phyloP scores from a whole-genome alignment of 805 yeast species.

The Jamesozyma rosinii region DNA sequence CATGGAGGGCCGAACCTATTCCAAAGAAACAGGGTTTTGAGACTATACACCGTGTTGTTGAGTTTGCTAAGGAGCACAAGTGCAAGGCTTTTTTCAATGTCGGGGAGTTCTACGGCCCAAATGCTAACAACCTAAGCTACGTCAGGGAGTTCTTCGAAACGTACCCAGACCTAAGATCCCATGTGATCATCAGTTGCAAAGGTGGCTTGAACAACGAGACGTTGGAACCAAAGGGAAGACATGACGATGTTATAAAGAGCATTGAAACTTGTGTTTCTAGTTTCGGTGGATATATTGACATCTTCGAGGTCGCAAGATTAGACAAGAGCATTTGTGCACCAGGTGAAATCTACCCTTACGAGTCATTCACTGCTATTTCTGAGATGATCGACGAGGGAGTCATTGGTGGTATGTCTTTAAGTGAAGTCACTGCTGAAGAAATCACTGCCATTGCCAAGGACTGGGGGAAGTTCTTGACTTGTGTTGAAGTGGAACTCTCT shows the following conservation, averaged over 20 bases:
- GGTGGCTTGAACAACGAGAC: slow-evolving; percentile 43
- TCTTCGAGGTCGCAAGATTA: slow-evolving; percentile 68
- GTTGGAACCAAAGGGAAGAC: slow-evolving; percentile 41
- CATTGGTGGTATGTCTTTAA: slow-evolving; percentile 62
- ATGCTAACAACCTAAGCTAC: slow-evolving; percentile 44
- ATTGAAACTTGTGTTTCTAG: slow-evolving; percentile 37
- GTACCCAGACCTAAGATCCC: slow-evolving; percentile 46
- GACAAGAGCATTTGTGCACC: slow-evolving; percentile 32
- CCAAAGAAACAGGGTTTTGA: slow-evolving; percentile 46
- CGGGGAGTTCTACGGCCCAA: slow-evolving; percentile 70
- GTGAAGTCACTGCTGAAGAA: slow-evolving; percentile 60
- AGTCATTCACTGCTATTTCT: slow-evolving; percentile 46
- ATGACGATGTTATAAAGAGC: slow-evolving; percentile 39
- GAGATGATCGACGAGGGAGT: slow-evolving; percentile 54
- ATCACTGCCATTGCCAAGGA: slow-evolving; percentile 49
- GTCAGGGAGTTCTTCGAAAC: slow-evolving; percentile 48
- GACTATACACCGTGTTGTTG: slow-evolving; percentile 44
- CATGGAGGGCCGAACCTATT: slow-evolving; percentile 55
- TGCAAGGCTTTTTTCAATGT: slow-evolving; percentile 50
- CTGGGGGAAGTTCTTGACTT: slow-evolving; percentile 43
- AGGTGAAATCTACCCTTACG: slow-evolving; percentile 36
- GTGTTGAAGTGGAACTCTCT: slow-evolving; percentile 75
- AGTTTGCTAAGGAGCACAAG: slow-evolving; percentile 25
- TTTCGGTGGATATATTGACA: slow-evolving; percentile 43
- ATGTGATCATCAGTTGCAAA: slow-evolving; percentile 57